phyloP scores from a whole-genome alignment of 768 basidiomycete species.

The Tubosaeta sp. region DNA sequence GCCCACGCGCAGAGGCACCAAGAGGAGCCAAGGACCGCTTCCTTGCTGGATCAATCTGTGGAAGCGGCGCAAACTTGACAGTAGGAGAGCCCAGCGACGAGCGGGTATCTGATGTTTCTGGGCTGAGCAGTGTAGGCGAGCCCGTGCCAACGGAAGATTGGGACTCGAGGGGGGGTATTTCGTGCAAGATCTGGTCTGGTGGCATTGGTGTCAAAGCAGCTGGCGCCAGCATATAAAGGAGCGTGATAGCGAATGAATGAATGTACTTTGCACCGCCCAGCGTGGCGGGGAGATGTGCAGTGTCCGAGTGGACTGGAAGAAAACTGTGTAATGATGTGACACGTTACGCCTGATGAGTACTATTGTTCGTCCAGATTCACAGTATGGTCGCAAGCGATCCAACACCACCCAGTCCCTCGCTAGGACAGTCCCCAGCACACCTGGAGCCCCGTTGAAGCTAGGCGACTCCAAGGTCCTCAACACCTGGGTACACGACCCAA shows the following conservation, averaged over 20 bases:
- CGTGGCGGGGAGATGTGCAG: slow-evolving; percentile 9
- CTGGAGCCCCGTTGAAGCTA: slow-evolving; percentile 42
- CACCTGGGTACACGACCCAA: slow-evolving; percentile 71
- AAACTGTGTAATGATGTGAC: background rate
- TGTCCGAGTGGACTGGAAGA: slow-evolving; percentile 3
- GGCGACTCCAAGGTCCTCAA: slow-evolving; percentile 64
- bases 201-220: slow-evolving; percentile 9
- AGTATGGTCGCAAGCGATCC: slow-evolving; percentile 60
- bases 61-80: slow-evolving; percentile 59
- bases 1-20: slow-evolving; percentile 46
- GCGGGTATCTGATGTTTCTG: slow-evolving; percentile 11
- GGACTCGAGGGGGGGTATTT: slow-evolving; percentile 18
- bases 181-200: slow-evolving; percentile 6
- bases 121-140: slow-evolving; percentile 10
- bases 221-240: slow-evolving; percentile 13
- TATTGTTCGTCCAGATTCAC: slow-evolving; percentile 63
- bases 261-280: slow-evolving; percentile 10
- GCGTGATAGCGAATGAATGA: slow-evolving; percentile 21
- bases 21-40: slow-evolving; percentile 48
- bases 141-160: slow-evolving; percentile 12
- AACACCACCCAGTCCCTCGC: slow-evolving; percentile 70
- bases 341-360: no score
- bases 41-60: slow-evolving; percentile 46
- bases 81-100: slow-evolving; percentile 24
- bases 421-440: slow-evolving; percentile 36